Percentiles rank a stretch among this genome's conserved stretches.
Conservation (phyloP, 176 grass and related monocot genomes). For the Oryza glumipatula region DNA sequence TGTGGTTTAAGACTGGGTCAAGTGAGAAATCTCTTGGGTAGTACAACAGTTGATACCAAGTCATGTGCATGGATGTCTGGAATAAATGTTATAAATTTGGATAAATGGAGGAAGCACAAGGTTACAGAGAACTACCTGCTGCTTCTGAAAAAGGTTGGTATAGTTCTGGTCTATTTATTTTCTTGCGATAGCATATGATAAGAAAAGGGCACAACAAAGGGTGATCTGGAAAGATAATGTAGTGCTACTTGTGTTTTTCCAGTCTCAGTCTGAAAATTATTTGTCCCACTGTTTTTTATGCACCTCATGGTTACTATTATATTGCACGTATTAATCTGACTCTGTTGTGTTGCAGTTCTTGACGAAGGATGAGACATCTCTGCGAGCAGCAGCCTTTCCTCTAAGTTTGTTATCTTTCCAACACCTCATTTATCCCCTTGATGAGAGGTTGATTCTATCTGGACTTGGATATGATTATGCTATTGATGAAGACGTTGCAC, state of each 20-base stretch:
- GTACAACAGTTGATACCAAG: slow-evolving; percentile 65
- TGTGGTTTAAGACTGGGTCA: slow-evolving; percentile 79
- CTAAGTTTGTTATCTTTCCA: slow-evolving; percentile 81
- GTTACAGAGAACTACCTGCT: slow-evolving; percentile 69
- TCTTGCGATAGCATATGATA: not conserved
- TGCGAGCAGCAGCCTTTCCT: slow-evolving; percentile 73
- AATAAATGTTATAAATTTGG: slow-evolving; percentile 90
- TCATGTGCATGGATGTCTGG: slow-evolving; percentile 96
- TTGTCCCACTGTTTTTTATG: not conserved
- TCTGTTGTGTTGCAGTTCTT: slow-evolving; percentile 60
- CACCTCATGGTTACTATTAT: slow-evolving; percentile 26
- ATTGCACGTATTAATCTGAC: slow-evolving; percentile 30
- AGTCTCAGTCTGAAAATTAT: not conserved
- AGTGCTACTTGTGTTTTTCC: not conserved
- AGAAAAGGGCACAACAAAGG: not conserved
- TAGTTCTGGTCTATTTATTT: slow-evolving; percentile 3
- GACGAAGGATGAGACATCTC: slow-evolving; percentile 50
- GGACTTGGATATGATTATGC: slow-evolving; percentile 85
- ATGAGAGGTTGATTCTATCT: slow-evolving; percentile 53
- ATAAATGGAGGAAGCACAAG: slow-evolving; percentile 88
- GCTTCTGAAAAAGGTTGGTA: slow-evolving; percentile 74
- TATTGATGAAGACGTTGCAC: slow-evolving; percentile 46
- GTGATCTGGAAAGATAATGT: not conserved
- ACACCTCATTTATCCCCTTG: slow-evolving; percentile 79
- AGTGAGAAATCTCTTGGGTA: slow-evolving; percentile 65